Conservation (phyloP, 208 protist genomes). For the Wallacemonas collosoma region DNA sequence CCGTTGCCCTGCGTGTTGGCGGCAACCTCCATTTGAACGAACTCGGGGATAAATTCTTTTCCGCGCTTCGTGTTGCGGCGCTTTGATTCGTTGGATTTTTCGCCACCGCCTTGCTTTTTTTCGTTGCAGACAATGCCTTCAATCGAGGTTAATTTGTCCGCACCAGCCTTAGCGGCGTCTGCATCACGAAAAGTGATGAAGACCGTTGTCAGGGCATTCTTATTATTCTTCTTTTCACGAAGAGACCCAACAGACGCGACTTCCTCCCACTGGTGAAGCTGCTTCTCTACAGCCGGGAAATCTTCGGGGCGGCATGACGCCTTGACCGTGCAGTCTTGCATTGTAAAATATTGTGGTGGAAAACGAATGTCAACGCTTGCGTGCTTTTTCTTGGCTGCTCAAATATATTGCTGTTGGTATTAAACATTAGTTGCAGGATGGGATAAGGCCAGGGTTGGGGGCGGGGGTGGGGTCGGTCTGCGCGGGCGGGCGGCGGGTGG, state of each 20-base stretch:
- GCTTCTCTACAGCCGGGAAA: slow-evolving; percentile 66
- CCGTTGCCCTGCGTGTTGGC: slow-evolving; percentile 8
- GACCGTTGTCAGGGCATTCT: slow-evolving; percentile 74
- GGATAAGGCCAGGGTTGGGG: too few relatives aligned
- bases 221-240: slow-evolving; percentile 78
- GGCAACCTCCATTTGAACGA: slow-evolving; percentile 57
- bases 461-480: too few relatives aligned
- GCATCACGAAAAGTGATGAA: slow-evolving; percentile 76
- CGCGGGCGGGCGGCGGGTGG: too few relatives aligned
- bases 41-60: slow-evolving; percentile 52
- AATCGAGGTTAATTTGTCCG: slow-evolving; percentile 42
- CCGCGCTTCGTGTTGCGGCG: slow-evolving; percentile 12
- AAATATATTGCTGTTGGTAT: too few relatives aligned
- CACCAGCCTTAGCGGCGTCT: slow-evolving; percentile 32
- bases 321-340: slow-evolving; percentile 41
- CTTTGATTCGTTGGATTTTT: slow-evolving; percentile 12
- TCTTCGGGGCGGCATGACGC: slow-evolving; percentile 63
- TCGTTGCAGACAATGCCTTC: slow-evolving; percentile 37
- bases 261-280: slow-evolving; percentile 66
- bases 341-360: neutral
- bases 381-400: neutral
- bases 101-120: slow-evolving; percentile 20
- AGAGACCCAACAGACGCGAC: slow-evolving; percentile 85
- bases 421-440: too few relatives aligned
- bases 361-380: neutral